Conservation (phyloP, 192 early-diverging fungal species). For the Radiomyces spectabilis region DNA sequence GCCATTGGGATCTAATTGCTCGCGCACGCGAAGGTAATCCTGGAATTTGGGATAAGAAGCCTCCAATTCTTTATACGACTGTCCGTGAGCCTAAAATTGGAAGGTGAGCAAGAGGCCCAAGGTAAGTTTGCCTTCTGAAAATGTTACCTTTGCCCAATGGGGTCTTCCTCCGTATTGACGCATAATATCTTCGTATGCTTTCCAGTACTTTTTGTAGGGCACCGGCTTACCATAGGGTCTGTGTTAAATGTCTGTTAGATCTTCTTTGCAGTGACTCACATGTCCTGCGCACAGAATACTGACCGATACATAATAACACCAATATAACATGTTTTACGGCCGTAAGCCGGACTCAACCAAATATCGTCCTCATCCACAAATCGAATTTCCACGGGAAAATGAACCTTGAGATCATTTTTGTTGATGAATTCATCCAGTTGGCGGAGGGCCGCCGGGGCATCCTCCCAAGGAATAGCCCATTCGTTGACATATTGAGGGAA, state of each 20-base stretch:
- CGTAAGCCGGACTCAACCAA: slow-evolving; percentile 65
- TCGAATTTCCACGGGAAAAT: slow-evolving; percentile 68
- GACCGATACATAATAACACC: slow-evolving; percentile 71
- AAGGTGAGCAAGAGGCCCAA: background rate
- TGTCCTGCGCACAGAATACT: background rate
- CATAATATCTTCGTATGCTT: slow-evolving; percentile 67
- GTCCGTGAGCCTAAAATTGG: slow-evolving; percentile 42
- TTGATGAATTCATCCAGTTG: slow-evolving; percentile 48
- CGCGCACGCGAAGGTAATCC: slow-evolving; percentile 47
- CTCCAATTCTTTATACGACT: slow-evolving; percentile 41
- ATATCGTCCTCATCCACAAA: slow-evolving; percentile 60
- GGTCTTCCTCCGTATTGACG: slow-evolving; percentile 53
- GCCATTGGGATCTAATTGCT: slow-evolving; percentile 54
- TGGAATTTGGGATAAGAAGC: slow-evolving; percentile 55
- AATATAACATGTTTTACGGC: slow-evolving; percentile 61
- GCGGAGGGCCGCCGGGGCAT: slow-evolving; percentile 44
- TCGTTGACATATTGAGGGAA: slow-evolving; percentile 67
- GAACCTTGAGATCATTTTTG: slow-evolving; percentile 45
- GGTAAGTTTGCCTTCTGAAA: too few relatives aligned
- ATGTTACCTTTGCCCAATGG: slow-evolving; percentile 74
- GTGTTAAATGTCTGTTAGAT: slow-evolving; percentile 3
- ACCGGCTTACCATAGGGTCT: slow-evolving; percentile 62
- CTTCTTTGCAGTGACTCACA: too few relatives aligned
- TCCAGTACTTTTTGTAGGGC: slow-evolving; percentile 67
- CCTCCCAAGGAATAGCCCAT: slow-evolving; percentile 65